Conservation (phyloP, 179 eudicot species). For the Amaranthus tricolor region DNA sequence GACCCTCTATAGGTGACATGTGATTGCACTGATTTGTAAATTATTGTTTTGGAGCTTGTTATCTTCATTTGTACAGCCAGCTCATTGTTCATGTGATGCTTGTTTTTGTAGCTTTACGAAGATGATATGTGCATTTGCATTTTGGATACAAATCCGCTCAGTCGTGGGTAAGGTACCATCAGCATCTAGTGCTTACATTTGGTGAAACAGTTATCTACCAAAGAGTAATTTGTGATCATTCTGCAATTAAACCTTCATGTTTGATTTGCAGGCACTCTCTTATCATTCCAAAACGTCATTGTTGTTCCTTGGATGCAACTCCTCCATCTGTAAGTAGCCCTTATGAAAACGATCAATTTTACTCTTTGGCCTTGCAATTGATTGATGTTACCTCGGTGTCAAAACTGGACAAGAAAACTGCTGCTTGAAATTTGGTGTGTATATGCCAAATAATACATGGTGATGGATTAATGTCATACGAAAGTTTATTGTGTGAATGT, state of each 20-base stretch:
- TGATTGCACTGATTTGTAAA: neutral
- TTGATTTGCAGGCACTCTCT: constrained; percentile 65
- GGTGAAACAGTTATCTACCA: neutral
- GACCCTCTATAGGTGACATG: neutral
- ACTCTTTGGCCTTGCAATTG: neutral
- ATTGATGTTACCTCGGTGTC: neutral
- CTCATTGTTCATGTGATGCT: constrained; percentile 18
- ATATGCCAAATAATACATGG: neutral
- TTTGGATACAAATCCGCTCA: constrained; percentile 81
- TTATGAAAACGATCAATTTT: neutral
- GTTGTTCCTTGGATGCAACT: constrained; percentile 68
- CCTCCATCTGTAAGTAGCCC: constrained; percentile 77
- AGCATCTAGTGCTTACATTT: constrained; percentile 23
- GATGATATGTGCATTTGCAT: constrained; percentile 88
- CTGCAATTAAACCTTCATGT: constrained; percentile 7
- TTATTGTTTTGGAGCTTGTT: neutral
- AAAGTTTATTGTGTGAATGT: neutral
- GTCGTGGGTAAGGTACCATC: constrained; percentile 97
- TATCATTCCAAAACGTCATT: constrained; percentile 78
- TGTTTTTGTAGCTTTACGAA: constrained; percentile 59
- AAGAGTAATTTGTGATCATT: neutral
- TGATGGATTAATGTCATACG: neutral
- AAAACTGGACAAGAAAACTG: neutral
- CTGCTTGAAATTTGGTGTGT: neutral
- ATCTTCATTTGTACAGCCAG: constrained; percentile 2